Conservation (phyloP, 805 yeast genomes). For the Kodamaea neixiangensis region DNA sequence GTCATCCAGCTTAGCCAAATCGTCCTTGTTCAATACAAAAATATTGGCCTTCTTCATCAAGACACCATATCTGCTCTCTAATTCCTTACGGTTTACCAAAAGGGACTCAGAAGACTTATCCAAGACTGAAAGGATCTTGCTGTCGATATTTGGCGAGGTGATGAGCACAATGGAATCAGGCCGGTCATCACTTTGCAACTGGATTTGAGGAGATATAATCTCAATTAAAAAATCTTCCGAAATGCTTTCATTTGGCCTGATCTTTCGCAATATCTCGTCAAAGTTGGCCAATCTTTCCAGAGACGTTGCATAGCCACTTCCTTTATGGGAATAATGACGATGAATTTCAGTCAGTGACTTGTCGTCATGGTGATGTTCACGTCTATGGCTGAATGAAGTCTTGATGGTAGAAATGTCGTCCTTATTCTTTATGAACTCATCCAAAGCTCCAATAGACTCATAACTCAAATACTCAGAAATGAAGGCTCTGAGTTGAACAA, state of each 20-base stretch:
- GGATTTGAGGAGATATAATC: constrained; percentile 46
- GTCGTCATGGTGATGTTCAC: not conserved
- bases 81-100: constrained; percentile 37
- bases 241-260: constrained; percentile 22
- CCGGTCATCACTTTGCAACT: constrained; percentile 38
- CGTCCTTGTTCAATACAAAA: constrained; percentile 61
- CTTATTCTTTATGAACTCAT: constrained; percentile 29
- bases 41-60: constrained; percentile 70
- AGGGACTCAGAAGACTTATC: constrained; percentile 38
- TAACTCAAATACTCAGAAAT: constrained; percentile 34
- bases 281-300: constrained; percentile 26
- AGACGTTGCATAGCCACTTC: constrained; percentile 3
- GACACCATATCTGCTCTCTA: constrained; percentile 69
- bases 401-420: not conserved
- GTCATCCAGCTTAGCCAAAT: constrained; percentile 35
- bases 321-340: not conserved
- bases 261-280: constrained; percentile 30
- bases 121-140: constrained; percentile 66
- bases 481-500: constrained; percentile 30
- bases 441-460: constrained; percentile 36
- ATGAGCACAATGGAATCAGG: constrained; percentile 62
- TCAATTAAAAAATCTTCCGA: constrained; percentile 44
- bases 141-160: constrained; percentile 71
- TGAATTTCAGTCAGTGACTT: not conserved
- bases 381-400: not conserved